Percentiles rank a stretch among this genome's conserved stretches.
Conservation (phyloP, 805 yeast species). For the Candida chilensis region DNA sequence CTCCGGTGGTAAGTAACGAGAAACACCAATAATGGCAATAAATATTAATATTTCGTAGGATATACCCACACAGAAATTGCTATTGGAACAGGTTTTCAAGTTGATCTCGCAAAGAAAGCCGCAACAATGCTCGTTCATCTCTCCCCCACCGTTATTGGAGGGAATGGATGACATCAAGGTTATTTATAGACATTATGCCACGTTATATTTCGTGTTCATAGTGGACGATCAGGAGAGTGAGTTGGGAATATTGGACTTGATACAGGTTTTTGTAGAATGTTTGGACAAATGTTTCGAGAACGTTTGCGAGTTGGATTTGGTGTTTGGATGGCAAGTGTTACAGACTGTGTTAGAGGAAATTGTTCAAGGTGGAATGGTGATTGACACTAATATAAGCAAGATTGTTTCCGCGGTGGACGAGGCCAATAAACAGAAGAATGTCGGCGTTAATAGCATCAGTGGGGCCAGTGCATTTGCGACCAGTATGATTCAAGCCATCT, state of each 20-base stretch:
- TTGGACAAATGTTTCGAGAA: constrained; percentile 79
- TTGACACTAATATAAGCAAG: constrained; percentile 76
- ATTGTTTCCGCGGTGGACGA: constrained; percentile 82
- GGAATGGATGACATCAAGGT: constrained; percentile 73
- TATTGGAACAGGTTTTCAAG: constrained; percentile 76
- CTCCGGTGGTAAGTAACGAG: constrained; percentile 46
- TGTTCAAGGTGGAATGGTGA: constrained; percentile 96
- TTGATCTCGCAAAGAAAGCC: constrained; percentile 64
- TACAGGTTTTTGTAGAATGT: constrained; percentile 93
- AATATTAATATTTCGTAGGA: constrained; percentile 25
- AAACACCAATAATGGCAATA: background rate
- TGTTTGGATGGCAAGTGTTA: constrained; percentile 97
- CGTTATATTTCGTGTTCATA: constrained; percentile 89
- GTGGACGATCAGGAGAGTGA: constrained; percentile 96
- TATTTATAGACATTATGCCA: constrained; percentile 90
- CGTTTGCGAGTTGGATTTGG: constrained; percentile 91
- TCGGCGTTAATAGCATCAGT: constrained; percentile 8
- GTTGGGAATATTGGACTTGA: constrained; percentile 84
- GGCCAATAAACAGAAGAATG: constrained; percentile 44
- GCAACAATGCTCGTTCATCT: constrained; percentile 78
- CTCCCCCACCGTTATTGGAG: constrained; percentile 76
- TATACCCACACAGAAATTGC: constrained; percentile 67
- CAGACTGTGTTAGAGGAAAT: constrained; percentile 89
- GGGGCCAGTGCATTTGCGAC: constrained; percentile 16
- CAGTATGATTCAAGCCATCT: background rate